phyloP scores from a whole-genome alignment of 805 yeast genomes.

The Trichomonascus vanleenenianus region DNA sequence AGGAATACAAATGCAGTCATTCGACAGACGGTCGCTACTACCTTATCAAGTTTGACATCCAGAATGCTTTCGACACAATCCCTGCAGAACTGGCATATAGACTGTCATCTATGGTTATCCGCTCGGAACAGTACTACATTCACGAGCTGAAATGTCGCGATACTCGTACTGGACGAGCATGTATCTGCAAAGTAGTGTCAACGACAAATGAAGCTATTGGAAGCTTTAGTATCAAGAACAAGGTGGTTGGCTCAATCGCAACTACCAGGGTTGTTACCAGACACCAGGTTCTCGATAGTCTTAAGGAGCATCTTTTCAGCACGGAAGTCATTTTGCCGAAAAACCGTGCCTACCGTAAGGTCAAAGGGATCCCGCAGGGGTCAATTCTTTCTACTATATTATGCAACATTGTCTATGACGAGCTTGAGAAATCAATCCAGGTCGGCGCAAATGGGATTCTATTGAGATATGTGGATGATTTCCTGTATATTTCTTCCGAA shows the following conservation, averaged over 20 bases:
- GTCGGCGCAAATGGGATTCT: constrained; percentile 28
- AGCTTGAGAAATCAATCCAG: constrained; percentile 32
- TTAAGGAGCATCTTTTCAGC: constrained; percentile 46
- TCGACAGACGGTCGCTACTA: constrained; percentile 24
- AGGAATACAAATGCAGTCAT: constrained; percentile 29
- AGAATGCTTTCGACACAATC: constrained; percentile 68
- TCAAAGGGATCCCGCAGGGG: constrained; percentile 78
- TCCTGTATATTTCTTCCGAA: constrained; percentile 54
- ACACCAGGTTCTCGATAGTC: constrained; percentile 6
- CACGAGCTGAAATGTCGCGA: constrained; percentile 2
- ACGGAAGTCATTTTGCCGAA: constrained; percentile 34
- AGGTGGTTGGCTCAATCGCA: background rate
- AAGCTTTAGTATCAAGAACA: background rate
- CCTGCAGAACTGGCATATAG: constrained; percentile 14
- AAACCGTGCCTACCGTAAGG: constrained; percentile 37
- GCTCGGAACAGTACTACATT: constrained; percentile 10
- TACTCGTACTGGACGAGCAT: too few species aligned
- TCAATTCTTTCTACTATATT: constrained; percentile 65
- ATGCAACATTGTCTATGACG: constrained; percentile 67
- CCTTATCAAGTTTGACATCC: constrained; percentile 67
- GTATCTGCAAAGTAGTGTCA: too few species aligned
- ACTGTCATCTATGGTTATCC: constrained; percentile 11
- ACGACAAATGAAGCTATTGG: too few species aligned
- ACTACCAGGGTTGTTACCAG: background rate
- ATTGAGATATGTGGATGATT: constrained; percentile 77